Percentiles rank a stretch among this genome's conserved stretches.
These are phyloP conservation scores for Morella rubra DNA, from an alignment of 306 rosid species.

Conservation along the genomic window DNA sequence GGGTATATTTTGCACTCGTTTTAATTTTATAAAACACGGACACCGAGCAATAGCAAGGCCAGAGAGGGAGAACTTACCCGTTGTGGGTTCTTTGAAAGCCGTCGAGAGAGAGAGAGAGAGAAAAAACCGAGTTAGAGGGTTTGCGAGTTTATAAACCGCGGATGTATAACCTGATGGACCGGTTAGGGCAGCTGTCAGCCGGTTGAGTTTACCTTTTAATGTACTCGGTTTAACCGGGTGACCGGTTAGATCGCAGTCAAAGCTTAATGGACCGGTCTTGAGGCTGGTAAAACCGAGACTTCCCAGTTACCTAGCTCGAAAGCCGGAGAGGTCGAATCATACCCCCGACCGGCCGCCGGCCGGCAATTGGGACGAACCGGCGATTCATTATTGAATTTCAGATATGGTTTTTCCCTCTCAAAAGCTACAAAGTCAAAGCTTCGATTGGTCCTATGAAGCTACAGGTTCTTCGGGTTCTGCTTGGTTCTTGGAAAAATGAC, in stretches of 20 bases:
- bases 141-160: slow-evolving; percentile 35
- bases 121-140: slow-evolving; percentile 57
- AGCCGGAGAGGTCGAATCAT: slow-evolving; percentile 27
- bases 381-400: no score
- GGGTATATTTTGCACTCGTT: neutral
- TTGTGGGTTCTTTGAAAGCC: slow-evolving; percentile 20
- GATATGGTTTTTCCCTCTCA: neutral
- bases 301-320: slow-evolving; percentile 36
- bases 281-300: slow-evolving; percentile 35
- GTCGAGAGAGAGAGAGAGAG: slow-evolving; percentile 12
- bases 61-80: slow-evolving; percentile 49
- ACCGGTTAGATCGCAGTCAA: slow-evolving; percentile 39
- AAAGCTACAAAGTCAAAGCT: neutral
- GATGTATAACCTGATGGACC: slow-evolving; percentile 52
- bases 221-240: slow-evolving; percentile 22
- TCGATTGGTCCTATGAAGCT: no score
- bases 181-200: slow-evolving; percentile 52
- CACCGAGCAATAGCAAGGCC: neutral
- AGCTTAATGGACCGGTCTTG: slow-evolving; percentile 40
- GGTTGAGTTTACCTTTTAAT: slow-evolving; percentile 30
- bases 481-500: neutral
- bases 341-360: neutral
- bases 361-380: neutral
- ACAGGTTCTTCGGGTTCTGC: no score
- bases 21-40: neutral